Evolutionary conservation across 1,139 yeast genomes (phyloP), one percentile per base, ranked within the genome.

Genomic region (Debaryomyces nepalensis): DNA sequence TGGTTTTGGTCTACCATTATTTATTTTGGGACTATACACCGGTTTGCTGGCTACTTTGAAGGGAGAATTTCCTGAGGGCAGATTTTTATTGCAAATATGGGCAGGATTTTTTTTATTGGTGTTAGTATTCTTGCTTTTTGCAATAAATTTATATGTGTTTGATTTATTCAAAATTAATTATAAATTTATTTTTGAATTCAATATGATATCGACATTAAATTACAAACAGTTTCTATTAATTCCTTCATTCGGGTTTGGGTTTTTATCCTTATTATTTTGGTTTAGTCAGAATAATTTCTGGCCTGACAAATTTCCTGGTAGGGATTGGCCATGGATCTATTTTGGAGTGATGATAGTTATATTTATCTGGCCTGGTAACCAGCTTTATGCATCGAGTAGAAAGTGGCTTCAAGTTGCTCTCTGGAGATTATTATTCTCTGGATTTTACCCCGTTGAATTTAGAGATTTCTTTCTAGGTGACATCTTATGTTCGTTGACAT

Each of bases 391-490:
- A 37, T 58, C 76, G 10, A 75, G 89, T 21, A 67, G 95, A 50
- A 75, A 73, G 47, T 93, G 98, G 97, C 58, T 91, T 3, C 72
- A 85, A 27, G 64, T 82, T 9, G 84, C 96, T 0, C 49, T 83
- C 3, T 80, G 91, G 75, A 75, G 99, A 57, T 67, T 93, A 36
- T 31, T 86, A 0, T 69, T 87, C 4, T 86, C 96, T 1, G 98
- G 99, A 0, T 70, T 89, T 29, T 93, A 87, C 55, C 97, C 98
- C 0, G 97, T 93, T 42, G 98, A 93, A 63, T 93, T 93, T 59
- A 75, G 95, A 46, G 99, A 93, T 64, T 91, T 93, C 70, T 90
- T 89, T 60, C 54, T 91, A 42, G 99, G 98, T 15, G 99, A 93
- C 64, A 82, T 93, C 24, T 70, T 90, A 40, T 87, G 96, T 63